A percentile compares a stretch with the other conserved stretches of the same genome.
Conservation (phyloP, 495 filamentous ascomycete genomes). For the Darksidea phi region DNA sequence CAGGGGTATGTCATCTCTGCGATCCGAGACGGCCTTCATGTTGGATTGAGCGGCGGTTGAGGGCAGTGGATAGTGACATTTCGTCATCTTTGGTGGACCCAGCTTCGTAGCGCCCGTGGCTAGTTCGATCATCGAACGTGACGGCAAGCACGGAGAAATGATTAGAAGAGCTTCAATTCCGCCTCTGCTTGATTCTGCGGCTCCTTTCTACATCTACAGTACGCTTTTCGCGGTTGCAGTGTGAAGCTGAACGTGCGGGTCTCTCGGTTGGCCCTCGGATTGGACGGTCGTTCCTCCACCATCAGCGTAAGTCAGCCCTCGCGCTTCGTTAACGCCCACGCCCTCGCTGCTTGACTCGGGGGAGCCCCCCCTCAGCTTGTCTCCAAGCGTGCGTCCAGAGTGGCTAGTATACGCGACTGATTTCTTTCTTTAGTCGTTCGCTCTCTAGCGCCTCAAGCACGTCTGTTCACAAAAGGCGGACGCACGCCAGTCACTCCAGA, state of each 20-base stretch:
- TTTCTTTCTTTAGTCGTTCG: not conserved
- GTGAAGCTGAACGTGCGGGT: not conserved
- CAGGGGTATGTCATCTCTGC: slow-evolving; percentile 1
- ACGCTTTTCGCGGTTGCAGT: too few relatives aligned
- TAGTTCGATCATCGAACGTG: not conserved
- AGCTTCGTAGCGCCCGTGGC: not conserved
- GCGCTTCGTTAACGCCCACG: slow-evolving; percentile 3
- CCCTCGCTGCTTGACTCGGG: slow-evolving; percentile 18
- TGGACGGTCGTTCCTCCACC: not conserved
- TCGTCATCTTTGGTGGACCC: slow-evolving; percentile 21
- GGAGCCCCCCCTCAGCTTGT: slow-evolving; percentile 4
- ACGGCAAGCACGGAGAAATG: slow-evolving; percentile 21
- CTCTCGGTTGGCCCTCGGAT: not conserved
- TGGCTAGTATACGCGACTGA: not conserved
- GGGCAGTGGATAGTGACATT: not conserved
- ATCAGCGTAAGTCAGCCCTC: slow-evolving; percentile 24
- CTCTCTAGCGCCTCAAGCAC: not conserved
- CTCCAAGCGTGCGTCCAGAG: slow-evolving; percentile 4
- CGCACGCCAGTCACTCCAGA: not conserved
- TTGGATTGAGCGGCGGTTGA: not conserved
- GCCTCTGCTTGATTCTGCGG: not conserved
- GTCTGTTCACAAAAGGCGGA: not conserved
- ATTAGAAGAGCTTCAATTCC: not conserved
- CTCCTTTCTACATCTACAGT: too few relatives aligned
- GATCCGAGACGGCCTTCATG: not conserved